Percentiles rank a stretch among this genome's conserved stretches.
Evolutionary conservation across 2,329 filamentous ascomycete species (phyloP).

Genomic region (Capronia americana): DNA sequence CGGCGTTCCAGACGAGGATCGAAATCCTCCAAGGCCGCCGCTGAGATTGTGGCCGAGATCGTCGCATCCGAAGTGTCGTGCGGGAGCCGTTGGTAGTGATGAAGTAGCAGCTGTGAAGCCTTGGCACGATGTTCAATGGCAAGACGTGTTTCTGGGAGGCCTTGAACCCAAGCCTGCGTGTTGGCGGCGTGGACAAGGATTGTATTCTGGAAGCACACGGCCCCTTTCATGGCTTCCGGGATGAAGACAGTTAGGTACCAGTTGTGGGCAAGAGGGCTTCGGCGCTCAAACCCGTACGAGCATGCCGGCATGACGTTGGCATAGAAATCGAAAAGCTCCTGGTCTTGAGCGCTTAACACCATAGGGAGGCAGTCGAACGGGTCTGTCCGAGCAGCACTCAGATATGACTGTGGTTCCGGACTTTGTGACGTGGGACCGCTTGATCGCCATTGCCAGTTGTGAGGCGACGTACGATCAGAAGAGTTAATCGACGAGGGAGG

Average conservation of each 20-base stretch:
- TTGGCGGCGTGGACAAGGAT: slow-evolving; percentile 50
- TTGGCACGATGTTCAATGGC: slow-evolving; percentile 45
- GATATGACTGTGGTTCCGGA: slow-evolving; percentile 43
- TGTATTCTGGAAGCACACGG: slow-evolving; percentile 48
- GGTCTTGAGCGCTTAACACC: slow-evolving; percentile 43
- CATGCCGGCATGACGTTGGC: slow-evolving; percentile 49
- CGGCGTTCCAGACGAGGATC: slow-evolving; percentile 49
- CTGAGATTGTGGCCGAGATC: slow-evolving; percentile 49
- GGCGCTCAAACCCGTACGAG: slow-evolving; percentile 48
- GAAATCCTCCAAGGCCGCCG: slow-evolving; percentile 50
- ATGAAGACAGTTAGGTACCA: slow-evolving; percentile 50
- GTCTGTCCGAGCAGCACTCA: slow-evolving; percentile 48
- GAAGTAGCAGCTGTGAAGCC: slow-evolving; percentile 45
- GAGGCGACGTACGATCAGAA: slow-evolving; percentile 13
- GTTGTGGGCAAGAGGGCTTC: slow-evolving; percentile 46
- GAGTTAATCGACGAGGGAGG: slow-evolving; percentile 17
- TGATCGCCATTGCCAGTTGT: slow-evolving; percentile 4
- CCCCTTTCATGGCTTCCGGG: slow-evolving; percentile 50
- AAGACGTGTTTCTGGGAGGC: slow-evolving; percentile 43
- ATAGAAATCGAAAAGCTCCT: slow-evolving; percentile 50
- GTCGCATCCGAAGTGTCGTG: slow-evolving; percentile 47
- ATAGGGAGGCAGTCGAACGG: slow-evolving; percentile 48
- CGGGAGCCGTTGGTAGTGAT: slow-evolving; percentile 44
- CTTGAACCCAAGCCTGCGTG: slow-evolving; percentile 48
- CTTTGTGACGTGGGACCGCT: slow-evolving; percentile 20